Evolutionary conservation across 768 basidiomycete genomes (phyloP).

Genomic region (Cystobasidium ongulense): DNA sequence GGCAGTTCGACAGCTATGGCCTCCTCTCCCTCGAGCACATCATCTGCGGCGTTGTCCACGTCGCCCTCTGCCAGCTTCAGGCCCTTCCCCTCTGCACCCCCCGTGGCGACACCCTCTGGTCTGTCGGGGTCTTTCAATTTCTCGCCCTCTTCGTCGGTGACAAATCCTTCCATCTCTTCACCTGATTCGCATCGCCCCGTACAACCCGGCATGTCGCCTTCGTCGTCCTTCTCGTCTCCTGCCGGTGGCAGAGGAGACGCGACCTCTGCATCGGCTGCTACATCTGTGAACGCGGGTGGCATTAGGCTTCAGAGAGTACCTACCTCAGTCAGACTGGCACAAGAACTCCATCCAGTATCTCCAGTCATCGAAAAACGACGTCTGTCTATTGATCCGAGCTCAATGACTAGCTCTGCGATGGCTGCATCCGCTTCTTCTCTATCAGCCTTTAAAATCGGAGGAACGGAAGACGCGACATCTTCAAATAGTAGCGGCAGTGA

Average conservation of each 20-base stretch:
- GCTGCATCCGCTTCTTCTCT: neutral
- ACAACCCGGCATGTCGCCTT: neutral
- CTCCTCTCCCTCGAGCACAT: neutral
- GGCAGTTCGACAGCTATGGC: neutral
- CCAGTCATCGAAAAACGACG: conserved; percentile 10
- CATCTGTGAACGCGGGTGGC: neutral
- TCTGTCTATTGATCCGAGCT: neutral
- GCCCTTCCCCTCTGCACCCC: conserved; percentile 12
- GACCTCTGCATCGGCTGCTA: neutral
- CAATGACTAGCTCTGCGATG: neutral
- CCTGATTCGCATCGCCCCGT: neutral
- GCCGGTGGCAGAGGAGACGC: neutral
- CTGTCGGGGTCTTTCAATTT: neutral
- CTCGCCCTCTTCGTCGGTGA: neutral
- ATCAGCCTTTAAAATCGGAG: neutral
- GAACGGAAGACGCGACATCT: neutral
- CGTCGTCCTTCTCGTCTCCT: neutral
- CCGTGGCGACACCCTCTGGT: neutral
- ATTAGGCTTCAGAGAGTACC: conserved; percentile 49
- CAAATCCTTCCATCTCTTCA: neutral
- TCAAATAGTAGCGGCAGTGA: conserved; percentile 12
- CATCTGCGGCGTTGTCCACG: neutral
- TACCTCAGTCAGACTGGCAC: conserved; percentile 47
- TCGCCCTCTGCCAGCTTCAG: neutral
- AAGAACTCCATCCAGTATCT: conserved; percentile 45